These are phyloP conservation scores for Cyclotella choctawhatcheeana DNA, from an alignment of 108 stramenopile species.

Conservation along the genomic window DNA sequence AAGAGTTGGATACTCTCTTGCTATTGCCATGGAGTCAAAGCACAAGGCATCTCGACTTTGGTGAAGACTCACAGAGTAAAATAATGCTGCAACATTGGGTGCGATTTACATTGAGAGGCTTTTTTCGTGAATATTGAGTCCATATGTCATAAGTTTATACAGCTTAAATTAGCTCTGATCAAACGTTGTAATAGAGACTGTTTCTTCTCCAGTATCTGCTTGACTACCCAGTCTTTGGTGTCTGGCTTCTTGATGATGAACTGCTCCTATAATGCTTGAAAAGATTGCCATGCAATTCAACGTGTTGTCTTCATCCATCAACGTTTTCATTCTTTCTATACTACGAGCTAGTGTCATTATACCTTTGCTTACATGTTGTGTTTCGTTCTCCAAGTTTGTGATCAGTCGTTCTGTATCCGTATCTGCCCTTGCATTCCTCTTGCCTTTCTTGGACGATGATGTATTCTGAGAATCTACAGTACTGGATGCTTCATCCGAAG, in stretches of 20 bases:
- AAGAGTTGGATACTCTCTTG: too few species aligned
- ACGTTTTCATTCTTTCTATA: constrained; percentile 67
- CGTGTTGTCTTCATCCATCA: constrained; percentile 43
- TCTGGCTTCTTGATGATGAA: constrained; percentile 24
- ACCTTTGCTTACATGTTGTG: constrained; percentile 77
- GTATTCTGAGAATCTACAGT: constrained; percentile 21
- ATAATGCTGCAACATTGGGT: too few species aligned
- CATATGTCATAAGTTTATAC: too few species aligned
- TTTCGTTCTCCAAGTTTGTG: constrained; percentile 79
- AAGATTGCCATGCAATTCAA: constrained; percentile 47
- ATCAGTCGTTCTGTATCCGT: constrained; percentile 65
- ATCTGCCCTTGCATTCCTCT: constrained; percentile 51
- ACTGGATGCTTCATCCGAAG: background rate
- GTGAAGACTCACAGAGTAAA: too few species aligned
- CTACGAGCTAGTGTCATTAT: constrained; percentile 64
- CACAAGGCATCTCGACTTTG: too few species aligned
- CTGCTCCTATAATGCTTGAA: constrained; percentile 14
- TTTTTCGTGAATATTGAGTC: too few species aligned
- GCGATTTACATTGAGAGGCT: too few species aligned
- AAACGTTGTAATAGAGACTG: constrained; percentile 28
- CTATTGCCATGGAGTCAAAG: too few species aligned
- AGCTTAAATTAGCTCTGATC: constrained; percentile 19
- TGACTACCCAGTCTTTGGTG: constrained; percentile 30
- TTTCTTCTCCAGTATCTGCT: constrained; percentile 20
- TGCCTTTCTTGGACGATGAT: constrained; percentile 26